These are phyloP conservation scores for Claviceps paspali DNA, from an alignment of 2,329 filamentous ascomycete genomes.

Conservation along the genomic window DNA sequence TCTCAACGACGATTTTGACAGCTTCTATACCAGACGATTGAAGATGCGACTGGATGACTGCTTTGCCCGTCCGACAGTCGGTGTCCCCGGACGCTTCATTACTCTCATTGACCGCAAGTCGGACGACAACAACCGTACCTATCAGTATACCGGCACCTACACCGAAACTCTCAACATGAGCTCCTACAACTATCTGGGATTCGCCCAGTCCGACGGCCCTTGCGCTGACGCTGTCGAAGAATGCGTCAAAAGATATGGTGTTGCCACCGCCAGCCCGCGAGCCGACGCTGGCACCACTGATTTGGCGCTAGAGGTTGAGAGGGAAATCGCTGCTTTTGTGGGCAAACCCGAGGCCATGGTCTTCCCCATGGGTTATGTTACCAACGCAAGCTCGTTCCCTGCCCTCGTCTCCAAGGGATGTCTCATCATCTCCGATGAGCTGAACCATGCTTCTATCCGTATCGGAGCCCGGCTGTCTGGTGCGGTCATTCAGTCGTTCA, in stretches of 20 bases:
- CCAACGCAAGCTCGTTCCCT: slow-evolving; percentile 85
- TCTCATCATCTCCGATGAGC: slow-evolving; percentile 87
- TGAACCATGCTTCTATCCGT: slow-evolving; percentile 96
- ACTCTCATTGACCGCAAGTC: slow-evolving; percentile 84
- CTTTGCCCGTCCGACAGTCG: slow-evolving; percentile 82
- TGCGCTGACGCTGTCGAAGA: slow-evolving; percentile 90
- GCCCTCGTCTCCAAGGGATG: slow-evolving; percentile 86
- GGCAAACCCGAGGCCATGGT: slow-evolving; percentile 92
- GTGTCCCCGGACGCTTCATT: slow-evolving; percentile 87
- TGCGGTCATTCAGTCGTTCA: slow-evolving; percentile 90
- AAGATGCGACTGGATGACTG: slow-evolving; percentile 95
- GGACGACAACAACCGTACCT: slow-evolving; percentile 80
- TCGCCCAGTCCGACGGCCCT: slow-evolving; percentile 91
- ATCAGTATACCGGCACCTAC: slow-evolving; percentile 74
- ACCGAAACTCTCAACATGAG: slow-evolving; percentile 97
- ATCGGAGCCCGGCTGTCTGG: slow-evolving; percentile 88
- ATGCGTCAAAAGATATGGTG: slow-evolving; percentile 67
- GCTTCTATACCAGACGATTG: slow-evolving; percentile 85
- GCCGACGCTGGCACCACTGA: slow-evolving; percentile 78
- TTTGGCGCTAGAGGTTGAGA: slow-evolving; percentile 76
- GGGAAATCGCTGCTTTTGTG: slow-evolving; percentile 76
- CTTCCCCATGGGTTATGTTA: slow-evolving; percentile 98
- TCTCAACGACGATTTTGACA: slow-evolving; percentile 96
- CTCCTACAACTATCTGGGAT: slow-evolving; percentile 98
- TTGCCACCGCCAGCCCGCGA: slow-evolving; percentile 68